These are phyloP conservation scores for Zygosaccharomyces bailii DNA, from an alignment of 805 yeast species.

Conservation along the genomic window DNA sequence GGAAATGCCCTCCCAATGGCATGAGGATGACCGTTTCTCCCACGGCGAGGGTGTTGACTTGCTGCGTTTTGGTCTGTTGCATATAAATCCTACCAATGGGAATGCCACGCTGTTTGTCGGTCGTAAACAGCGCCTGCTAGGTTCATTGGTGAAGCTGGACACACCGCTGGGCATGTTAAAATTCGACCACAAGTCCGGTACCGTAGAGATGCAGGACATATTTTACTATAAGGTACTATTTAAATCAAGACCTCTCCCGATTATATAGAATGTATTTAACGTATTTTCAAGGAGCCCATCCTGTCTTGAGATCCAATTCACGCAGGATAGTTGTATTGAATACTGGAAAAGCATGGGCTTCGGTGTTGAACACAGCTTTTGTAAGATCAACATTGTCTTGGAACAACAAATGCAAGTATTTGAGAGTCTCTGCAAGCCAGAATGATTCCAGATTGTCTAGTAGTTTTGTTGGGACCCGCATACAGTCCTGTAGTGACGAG, in stretches of 20 bases:
- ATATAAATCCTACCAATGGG: conserved; percentile 22
- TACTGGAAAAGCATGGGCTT: conserved; percentile 89
- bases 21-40: conserved; percentile 36
- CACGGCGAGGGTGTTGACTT: conserved; percentile 18
- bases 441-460: conserved; percentile 83
- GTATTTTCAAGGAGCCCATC: conserved; percentile 25
- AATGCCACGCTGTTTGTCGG: conserved; percentile 62
- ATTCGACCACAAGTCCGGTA: conserved; percentile 35
- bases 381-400: conserved; percentile 69
- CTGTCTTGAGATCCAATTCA: conserved; percentile 23
- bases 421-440: conserved; percentile 92
- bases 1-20: conserved; percentile 38
- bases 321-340: conserved; percentile 33
- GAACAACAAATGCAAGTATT: conserved; percentile 75
- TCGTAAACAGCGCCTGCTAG: conserved; percentile 65
- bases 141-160: conserved; percentile 53
- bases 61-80: conserved; percentile 28
- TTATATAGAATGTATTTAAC: conserved; percentile 46
- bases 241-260: conserved; percentile 68
- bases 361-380: conserved; percentile 79
- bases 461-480: conserved; percentile 47
- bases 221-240: conserved; percentile 58
- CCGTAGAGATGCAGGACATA: conserved; percentile 55
- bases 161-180: conserved; percentile 64
- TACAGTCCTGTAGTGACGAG: conserved; percentile 65